Base-by-base conservation (phyloP, 1,284 basidiomycete species). In the Vanrija pseudolonga region DNA sequence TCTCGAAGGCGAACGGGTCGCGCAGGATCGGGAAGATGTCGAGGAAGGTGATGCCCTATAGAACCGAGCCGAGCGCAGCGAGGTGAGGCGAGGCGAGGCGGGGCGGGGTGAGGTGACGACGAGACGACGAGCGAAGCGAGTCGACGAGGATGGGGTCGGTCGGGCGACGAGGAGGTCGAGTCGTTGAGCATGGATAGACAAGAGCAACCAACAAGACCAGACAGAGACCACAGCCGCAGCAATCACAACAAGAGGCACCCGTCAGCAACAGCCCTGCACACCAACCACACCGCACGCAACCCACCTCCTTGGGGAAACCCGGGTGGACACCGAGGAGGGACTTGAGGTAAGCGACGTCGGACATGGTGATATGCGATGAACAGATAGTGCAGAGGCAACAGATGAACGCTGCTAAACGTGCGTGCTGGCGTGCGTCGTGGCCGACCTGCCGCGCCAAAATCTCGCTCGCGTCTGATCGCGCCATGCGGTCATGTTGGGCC, bases 1-100 rank as follows among this genome's bases (percentile, higher is more conserved):
- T 85, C 78, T 96, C 93, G 71, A 94, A 90, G 3, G 86, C 86
- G 56, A 88, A 66, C 11, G 93, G 92, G 69, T 90, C 81, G 19
- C 86, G 83, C 24, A 96, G 82, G 69, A 96, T 82, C 14, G 93
- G 93, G 67, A 96, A 92, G 67, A 96, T 89, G 76, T 97, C 92
- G 56, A 92, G 78, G 68, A 77, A 76, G 51, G 68, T 73, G 57
- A 76, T 70, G 47, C 75, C 74, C 73, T 75, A 52, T 22, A 37
- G 28, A 5, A 4, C 6, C 6, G 6, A 14, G 12, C 15, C 4
- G 37, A 14, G 24, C 24, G 24, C 15, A 22, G 19, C 19, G 37
- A 45, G 45, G 37, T 19, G 24, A 20, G 19, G 28, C 32, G 22
- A n/a, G n/a, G n/a, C n/a, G n/a, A n/a, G n/a, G n/a, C n/a, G n/a